phyloP scores from a whole-genome alignment of 257 asterid species.

The Nicotiana tomentosiformis region DNA sequence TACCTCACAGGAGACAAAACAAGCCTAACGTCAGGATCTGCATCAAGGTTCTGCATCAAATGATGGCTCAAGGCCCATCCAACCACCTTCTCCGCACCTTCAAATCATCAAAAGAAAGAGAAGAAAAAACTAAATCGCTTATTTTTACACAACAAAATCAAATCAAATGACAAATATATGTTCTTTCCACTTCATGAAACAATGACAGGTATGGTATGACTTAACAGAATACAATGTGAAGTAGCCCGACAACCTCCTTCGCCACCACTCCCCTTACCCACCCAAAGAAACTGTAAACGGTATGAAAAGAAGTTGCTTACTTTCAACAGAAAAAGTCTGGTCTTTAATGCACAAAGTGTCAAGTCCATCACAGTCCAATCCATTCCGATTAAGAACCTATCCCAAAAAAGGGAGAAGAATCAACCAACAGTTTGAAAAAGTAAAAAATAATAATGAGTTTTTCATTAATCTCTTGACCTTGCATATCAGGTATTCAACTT shows the following conservation, averaged over 20 bases:
- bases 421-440: background rate
- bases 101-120: slow-evolving; percentile 18
- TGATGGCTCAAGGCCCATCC: slow-evolving; percentile 85
- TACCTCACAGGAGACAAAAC: slow-evolving; percentile 70
- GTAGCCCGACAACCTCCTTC: background rate
- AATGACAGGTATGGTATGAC: background rate
- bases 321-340: slow-evolving; percentile 73
- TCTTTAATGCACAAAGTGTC: slow-evolving; percentile 60
- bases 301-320: slow-evolving; percentile 35
- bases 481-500: background rate
- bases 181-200: background rate
- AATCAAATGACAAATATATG: background rate
- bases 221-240: background rate
- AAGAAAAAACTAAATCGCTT: background rate
- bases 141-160: background rate
- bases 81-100: slow-evolving; percentile 80
- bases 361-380: slow-evolving; percentile 68
- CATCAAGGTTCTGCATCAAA: slow-evolving; percentile 49
- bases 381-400: slow-evolving; percentile 74
- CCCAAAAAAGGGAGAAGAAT: slow-evolving; percentile 11
- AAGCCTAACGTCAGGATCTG: slow-evolving; percentile 41
- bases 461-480: background rate
- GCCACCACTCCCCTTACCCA: background rate
- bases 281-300: background rate
- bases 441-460: background rate